Base-by-base conservation (phyloP, 1,284 basidiomycete species). In the Pseudozyma sp. region DNA sequence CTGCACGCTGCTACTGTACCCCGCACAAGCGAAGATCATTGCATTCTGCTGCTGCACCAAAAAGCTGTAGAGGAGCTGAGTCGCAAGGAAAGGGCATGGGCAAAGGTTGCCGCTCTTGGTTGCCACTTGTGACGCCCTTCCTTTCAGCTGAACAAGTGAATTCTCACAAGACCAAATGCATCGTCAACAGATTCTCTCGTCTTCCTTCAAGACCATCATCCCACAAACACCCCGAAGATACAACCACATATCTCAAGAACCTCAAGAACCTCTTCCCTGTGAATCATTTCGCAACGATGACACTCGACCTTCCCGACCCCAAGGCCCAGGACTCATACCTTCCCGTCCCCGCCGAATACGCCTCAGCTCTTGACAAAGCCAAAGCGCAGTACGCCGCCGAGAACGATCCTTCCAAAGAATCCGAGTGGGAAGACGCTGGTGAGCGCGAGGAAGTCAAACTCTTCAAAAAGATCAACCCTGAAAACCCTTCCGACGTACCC, bases 391-490 rank as follows among this genome's bases (percentile, higher is more conserved):
- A 76, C 52, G 54, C 60, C 38, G 53, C 63, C 34, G 52, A 74
- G 25, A 76, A 76, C 50, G 68, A 76, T 52, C 66, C 71, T 1
- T 34, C 66, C 39, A 67, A 69, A 34, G 78, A 70, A 12, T 62
- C 74, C 45, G 72, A 74, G 19, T 82, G 80, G 80, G 74, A 79
- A 53, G 71, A 74, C n/a, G 75, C 69, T 8, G 77, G 77, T 40
- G 75, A 77, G 21, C 61, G 72, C 31, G 80, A 82, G 42, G 80
- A 77, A 7, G 79, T 79, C 49, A 65, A 77, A 47, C 67, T 82
- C 40, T 72, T 54, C 66, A 79, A 73, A 36, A 82, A 81, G 57
- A 65, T 53, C 59, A 70, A 80, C 58, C 64, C 76, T 12, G 76
- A 78, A 25, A 75, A 81, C 49, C 54, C 76, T 25, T 65, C 57